Evolutionary conservation across 2,329 filamentous ascomycete genomes (phyloP), one percentile per base, ranked within the genome.

Genomic region (Stagonosporopsis vannaccii): DNA sequence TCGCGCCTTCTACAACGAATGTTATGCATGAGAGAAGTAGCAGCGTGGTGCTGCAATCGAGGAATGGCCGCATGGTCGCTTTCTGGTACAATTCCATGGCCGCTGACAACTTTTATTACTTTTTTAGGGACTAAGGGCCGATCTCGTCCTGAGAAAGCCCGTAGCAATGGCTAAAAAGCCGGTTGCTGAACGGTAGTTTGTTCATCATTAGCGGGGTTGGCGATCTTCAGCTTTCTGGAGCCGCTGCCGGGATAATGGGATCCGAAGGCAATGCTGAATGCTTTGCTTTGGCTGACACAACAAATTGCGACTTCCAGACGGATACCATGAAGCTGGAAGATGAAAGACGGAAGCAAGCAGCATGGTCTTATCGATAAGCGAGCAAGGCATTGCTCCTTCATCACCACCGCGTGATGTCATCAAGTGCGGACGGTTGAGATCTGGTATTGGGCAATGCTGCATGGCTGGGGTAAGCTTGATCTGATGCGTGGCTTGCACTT

Each of bases 1-100:
- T 73, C 19, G 56, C 62, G 39, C 61, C 40, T 20, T 65, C 46
- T 1, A 22, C 33, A 5, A 25, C 25, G 4, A 7, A 15, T 15
- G 42, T 25, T n/a, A 15, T 32, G 2, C 12, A 12, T 15, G 42
- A 25, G 20, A 20, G 25, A 0, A 36, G 12, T 13, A 51, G 48
- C 40, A 51, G 48, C 11, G 19, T 13, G 3, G 25, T 44, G 48
- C 25, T 39, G 32, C 22, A 33, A 36, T 15, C 23, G 42, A 6
- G 15, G 19, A 12, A 15, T 26, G 32, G n/a, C 1, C 6, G 30
- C 41, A 44, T 44, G 41, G 4, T 44, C 5, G 41, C 1, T 32
- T 5, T 33, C 19, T 32, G 17, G 28, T 2, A 19, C 28, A 13
- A 12, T 19, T 22, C 2, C 28, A 44, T 44, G 7, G 41, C 19